phyloP scores from a whole-genome alignment of 2,329 filamentous ascomycete species.

The Pestalotiopsis sp. region DNA sequence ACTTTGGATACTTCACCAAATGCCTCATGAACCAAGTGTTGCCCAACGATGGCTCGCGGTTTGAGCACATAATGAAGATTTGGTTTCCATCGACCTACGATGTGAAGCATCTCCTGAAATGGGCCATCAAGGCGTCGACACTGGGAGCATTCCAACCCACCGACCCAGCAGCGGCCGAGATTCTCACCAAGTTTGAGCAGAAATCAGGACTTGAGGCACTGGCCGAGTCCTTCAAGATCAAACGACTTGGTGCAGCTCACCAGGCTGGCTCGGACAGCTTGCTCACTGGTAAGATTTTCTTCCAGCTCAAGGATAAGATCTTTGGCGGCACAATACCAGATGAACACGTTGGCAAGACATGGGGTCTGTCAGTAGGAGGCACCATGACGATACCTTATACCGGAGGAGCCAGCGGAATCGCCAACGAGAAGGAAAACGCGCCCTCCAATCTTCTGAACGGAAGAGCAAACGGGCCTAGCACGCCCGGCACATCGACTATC shows the following conservation, averaged over 20 bases:
- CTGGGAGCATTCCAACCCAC: constrained; percentile 64
- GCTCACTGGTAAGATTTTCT: constrained; percentile 92
- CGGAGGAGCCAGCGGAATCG: neutral
- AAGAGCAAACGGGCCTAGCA: constrained; percentile 50
- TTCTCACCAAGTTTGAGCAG: constrained; percentile 82
- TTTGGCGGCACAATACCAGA: constrained; percentile 82
- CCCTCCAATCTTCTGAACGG: constrained; percentile 44
- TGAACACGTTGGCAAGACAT: constrained; percentile 87
- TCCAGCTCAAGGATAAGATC: constrained; percentile 86
- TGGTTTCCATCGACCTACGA: constrained; percentile 95
- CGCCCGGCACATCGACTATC: constrained; percentile 68
- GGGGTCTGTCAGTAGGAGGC: constrained; percentile 82
- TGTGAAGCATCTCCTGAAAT: constrained; percentile 96
- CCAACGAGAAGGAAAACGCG: constrained; percentile 32
- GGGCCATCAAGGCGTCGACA: constrained; percentile 73
- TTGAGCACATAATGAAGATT: constrained; percentile 83
- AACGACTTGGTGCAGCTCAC: constrained; percentile 84
- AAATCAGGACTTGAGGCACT: constrained; percentile 94
- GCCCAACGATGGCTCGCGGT: constrained; percentile 87
- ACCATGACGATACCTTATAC: constrained; percentile 20
- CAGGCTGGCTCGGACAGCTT: constrained; percentile 93
- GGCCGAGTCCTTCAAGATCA: constrained; percentile 88
- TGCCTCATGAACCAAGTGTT: constrained; percentile 82
- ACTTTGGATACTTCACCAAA: constrained; percentile 97
- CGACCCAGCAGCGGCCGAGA: constrained; percentile 68